A percentile compares a stretch with the other conserved stretches of the same genome.
Conservation (phyloP, 306 rosid species). For the Fragaria ananassa region DNA sequence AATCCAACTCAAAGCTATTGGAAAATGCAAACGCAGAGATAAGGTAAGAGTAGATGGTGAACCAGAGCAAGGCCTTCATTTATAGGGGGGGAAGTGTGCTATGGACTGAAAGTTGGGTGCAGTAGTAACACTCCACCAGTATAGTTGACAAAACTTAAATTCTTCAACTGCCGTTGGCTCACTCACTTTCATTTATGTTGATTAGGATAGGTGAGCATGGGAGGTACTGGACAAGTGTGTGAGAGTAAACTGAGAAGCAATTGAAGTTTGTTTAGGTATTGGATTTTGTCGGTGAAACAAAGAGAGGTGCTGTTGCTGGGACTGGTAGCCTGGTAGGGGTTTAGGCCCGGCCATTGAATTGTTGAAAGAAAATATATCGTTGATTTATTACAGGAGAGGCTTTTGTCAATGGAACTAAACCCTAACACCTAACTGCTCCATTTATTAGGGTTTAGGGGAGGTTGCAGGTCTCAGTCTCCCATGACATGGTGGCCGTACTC, state of each 20-base stretch:
- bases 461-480: constrained; percentile 37
- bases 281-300: neutral
- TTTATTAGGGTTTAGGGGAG: constrained; percentile 34
- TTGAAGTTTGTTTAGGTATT: neutral
- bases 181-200: constrained; percentile 24
- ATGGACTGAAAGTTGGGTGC: neutral
- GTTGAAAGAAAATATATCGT: neutral
- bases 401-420: constrained; percentile 26
- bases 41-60: neutral
- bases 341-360: neutral
- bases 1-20: constrained; percentile 6
- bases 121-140: constrained; percentile 20
- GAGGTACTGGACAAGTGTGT: constrained; percentile 1
- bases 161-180: constrained; percentile 55
- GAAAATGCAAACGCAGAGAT: constrained; percentile 13
- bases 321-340: neutral
- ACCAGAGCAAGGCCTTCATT: constrained; percentile 17
- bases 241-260: neutral
- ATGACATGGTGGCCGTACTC: too few species aligned
- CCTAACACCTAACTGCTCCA: constrained; percentile 41
- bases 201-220: constrained; percentile 32
- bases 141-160: constrained; percentile 22
- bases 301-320: neutral
- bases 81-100: constrained; percentile 23
- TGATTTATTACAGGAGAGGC: neutral